These are phyloP conservation scores for Suillus occidentalis DNA, from an alignment of 768 basidiomycete genomes.

Conservation along the genomic window DNA sequence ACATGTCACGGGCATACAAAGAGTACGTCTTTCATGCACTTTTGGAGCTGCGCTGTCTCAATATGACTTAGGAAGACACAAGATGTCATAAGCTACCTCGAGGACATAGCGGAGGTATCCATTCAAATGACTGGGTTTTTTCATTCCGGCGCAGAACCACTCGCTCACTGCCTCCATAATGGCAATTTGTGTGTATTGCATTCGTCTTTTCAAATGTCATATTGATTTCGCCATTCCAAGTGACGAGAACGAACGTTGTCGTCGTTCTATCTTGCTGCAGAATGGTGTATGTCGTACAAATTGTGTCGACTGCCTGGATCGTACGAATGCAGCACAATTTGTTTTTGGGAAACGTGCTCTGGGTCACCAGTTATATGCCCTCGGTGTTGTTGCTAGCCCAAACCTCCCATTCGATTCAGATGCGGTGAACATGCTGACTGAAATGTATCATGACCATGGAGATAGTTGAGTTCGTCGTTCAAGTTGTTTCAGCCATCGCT, in stretches of 20 bases:
- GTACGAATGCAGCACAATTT: conserved; percentile 96
- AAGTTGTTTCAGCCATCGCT: neutral
- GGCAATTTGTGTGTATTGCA: conserved; percentile 32
- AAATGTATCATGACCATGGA: conserved; percentile 98
- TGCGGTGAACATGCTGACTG: conserved; percentile 94
- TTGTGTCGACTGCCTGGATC: conserved; percentile 95
- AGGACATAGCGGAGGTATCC: conserved; percentile 92
- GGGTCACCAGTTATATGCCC: conserved; percentile 92
- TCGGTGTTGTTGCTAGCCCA: conserved; percentile 85
- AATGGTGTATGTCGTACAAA: conserved; percentile 92
- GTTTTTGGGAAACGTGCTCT: conserved; percentile 94
- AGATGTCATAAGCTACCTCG: conserved; percentile 92
- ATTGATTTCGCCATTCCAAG: neutral
- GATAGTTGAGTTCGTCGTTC: conserved; percentile 62
- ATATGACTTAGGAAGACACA: conserved; percentile 71
- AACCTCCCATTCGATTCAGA: conserved; percentile 90
- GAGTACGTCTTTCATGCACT: conserved; percentile 53
- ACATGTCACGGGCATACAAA: conserved; percentile 94
- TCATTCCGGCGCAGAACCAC: conserved; percentile 88
- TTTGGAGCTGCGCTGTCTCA: conserved; percentile 1
- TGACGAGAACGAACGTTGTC: conserved; percentile 41
- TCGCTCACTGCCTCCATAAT: conserved; percentile 61
- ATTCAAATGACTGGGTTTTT: conserved; percentile 93
- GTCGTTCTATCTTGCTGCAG: conserved; percentile 75
- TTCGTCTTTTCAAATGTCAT: neutral